phyloP scores from a whole-genome alignment of 495 filamentous ascomycete genomes.

The Cryomyces antarcticus region DNA sequence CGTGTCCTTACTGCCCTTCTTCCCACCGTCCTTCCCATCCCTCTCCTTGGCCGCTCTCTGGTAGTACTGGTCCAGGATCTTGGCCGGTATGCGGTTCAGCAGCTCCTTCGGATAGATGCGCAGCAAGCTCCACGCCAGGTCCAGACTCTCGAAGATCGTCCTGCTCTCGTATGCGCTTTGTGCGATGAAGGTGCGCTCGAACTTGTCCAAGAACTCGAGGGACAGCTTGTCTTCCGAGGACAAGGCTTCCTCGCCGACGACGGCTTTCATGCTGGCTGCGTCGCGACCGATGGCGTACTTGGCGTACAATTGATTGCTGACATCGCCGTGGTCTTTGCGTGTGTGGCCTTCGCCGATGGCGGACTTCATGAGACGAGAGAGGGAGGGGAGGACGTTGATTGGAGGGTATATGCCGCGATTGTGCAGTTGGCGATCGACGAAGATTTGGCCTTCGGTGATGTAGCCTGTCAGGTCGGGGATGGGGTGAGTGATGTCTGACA shows the following conservation, averaged over 20 bases:
- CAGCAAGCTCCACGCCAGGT: conserved; percentile 88
- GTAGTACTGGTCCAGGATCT: conserved; percentile 85
- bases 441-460: conserved; percentile 98
- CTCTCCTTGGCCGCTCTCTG: conserved; percentile 46
- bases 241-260: conserved; percentile 93
- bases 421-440: conserved; percentile 81
- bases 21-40: conserved; percentile 24
- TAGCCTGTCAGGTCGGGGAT: conserved; percentile 98
- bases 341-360: conserved; percentile 95
- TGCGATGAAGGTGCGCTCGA: conserved; percentile 80
- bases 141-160: conserved; percentile 75
- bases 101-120: conserved; percentile 93
- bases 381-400: conserved; percentile 95
- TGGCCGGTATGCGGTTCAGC: conserved; percentile 90
- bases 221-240: conserved; percentile 93
- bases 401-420: conserved; percentile 97
- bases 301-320: conserved; percentile 97
- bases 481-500: conserved; percentile 84
- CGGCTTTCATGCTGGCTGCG: conserved; percentile 96
- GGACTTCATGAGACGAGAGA: conserved; percentile 99
- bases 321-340: conserved; percentile 88
- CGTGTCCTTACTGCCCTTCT: conserved; percentile 39
- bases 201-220: conserved; percentile 95
- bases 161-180: conserved; percentile 85
- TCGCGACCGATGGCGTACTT: conserved; percentile 99